phyloP scores from a whole-genome alignment of 2,329 filamentous ascomycete species.

The Alternaria sp. region DNA sequence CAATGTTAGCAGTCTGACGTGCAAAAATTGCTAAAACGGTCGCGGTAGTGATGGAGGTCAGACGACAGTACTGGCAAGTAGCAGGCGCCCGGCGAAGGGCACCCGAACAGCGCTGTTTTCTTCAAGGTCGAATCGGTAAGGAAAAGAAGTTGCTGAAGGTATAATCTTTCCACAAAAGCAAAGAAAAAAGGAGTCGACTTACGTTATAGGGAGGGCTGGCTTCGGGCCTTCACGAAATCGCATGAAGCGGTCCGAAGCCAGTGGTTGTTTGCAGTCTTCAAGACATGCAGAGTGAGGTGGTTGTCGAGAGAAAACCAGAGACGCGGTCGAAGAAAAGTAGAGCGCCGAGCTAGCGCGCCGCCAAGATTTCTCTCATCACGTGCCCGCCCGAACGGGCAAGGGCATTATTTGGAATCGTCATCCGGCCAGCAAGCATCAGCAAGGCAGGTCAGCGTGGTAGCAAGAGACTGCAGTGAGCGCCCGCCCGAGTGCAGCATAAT shows the following conservation, averaged over 20 bases:
- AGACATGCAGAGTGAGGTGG: neutral
- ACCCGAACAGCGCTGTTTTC: conserved; percentile 71
- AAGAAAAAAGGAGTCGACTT: conserved; percentile 14
- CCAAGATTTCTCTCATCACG: conserved; percentile 14
- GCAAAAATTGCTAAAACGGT: neutral
- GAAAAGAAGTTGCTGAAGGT: conserved; percentile 82
- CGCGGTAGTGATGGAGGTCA: conserved; percentile 58
- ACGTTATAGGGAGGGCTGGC: conserved; percentile 7
- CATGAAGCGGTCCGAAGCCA: conserved; percentile 11
- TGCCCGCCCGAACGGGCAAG: conserved; percentile 9
- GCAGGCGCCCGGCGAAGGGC: conserved; percentile 70
- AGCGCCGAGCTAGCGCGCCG: conserved; percentile 19
- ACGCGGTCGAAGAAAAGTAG: conserved; percentile 29
- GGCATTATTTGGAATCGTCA: conserved; percentile 16
- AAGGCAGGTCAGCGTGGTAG: neutral
- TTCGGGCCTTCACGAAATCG: neutral
- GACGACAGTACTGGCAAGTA: conserved; percentile 92
- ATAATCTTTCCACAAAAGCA: conserved; percentile 68
- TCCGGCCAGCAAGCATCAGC: neutral
- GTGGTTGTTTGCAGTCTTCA: conserved; percentile 1
- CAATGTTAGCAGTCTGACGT: conserved; percentile 17
- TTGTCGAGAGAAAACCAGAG: conserved; percentile 13
- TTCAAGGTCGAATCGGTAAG: conserved; percentile 88
- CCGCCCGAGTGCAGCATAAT: neutral
- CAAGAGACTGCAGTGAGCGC: neutral